phyloP scores from a whole-genome alignment of 345 rosid species.

The Syzygium grande region DNA sequence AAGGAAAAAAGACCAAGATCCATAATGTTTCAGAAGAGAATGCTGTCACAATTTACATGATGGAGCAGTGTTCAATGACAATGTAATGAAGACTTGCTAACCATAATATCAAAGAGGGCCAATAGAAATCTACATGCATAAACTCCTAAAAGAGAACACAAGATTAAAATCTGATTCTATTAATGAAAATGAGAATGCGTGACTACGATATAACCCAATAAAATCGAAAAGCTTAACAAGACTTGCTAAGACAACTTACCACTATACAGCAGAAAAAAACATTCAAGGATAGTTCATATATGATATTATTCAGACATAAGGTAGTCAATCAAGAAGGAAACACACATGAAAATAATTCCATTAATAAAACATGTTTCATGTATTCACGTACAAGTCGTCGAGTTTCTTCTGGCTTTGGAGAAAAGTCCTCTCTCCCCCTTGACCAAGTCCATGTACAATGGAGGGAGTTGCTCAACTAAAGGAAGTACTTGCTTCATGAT shows the following conservation, averaged over 20 bases:
- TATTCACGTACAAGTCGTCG: slow-evolving; percentile 69
- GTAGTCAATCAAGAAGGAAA: background rate
- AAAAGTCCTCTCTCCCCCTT: slow-evolving; percentile 96
- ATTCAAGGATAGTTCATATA: background rate
- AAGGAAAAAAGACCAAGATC: background rate
- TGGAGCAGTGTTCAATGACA: background rate
- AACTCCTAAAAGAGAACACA: background rate
- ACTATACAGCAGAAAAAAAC: background rate
- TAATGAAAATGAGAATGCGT: background rate
- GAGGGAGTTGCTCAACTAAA: slow-evolving; percentile 91
- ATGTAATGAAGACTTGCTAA: background rate
- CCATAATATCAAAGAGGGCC: background rate
- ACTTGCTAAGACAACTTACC: background rate
- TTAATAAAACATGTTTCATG: background rate
- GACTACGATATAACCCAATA: background rate
- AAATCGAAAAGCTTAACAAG: background rate
- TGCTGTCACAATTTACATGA: no score
- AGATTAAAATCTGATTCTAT: background rate
- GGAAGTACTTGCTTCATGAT: slow-evolving; percentile 96
- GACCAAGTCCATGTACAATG: slow-evolving; percentile 85
- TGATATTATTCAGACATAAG: background rate
- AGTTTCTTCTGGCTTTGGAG: slow-evolving; percentile 96
- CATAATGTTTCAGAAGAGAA: background rate
- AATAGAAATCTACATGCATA: background rate
- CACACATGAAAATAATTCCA: background rate